Evolutionary conservation across 441 rosid genomes (phyloP).

Genomic region (Bruguiera hainesii): DNA sequence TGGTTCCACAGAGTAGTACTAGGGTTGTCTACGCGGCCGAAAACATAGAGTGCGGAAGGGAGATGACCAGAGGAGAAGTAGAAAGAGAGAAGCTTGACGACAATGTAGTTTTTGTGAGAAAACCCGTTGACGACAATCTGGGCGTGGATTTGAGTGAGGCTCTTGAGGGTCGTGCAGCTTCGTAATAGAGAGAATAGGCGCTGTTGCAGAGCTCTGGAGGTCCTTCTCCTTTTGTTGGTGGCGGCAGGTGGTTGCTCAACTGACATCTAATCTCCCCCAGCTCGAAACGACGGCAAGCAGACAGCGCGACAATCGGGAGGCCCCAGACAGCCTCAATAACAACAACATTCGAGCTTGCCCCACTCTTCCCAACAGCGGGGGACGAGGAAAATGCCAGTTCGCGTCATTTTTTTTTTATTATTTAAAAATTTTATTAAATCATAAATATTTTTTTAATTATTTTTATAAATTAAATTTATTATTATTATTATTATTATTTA

Average conservation of each 20-base stretch:
- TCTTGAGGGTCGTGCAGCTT: conserved; percentile 16
- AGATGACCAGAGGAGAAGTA: conserved; percentile 30
- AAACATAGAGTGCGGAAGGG: conserved; percentile 22
- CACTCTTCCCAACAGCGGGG: too few species aligned
- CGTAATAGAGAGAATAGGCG: conserved; percentile 35
- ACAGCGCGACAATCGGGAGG: too few species aligned
- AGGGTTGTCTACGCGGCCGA: conserved; percentile 26
- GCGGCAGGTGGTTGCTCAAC: conserved; percentile 12
- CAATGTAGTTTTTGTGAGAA: conserved; percentile 35
- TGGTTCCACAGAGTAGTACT: conserved; percentile 50
- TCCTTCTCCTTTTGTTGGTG: conserved; percentile 15
- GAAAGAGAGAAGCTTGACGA: conserved; percentile 38
- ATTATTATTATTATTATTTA: too few species aligned
- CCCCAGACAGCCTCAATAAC: too few species aligned
- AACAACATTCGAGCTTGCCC: too few species aligned
- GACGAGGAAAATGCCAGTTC: too few species aligned
- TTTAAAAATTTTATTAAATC: too few species aligned
- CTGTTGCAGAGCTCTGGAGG: conserved; percentile 36
- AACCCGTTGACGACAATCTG: conserved; percentile 41
- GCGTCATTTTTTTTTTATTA: too few species aligned
- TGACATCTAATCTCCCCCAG: conserved; percentile 12
- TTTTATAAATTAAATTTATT: too few species aligned
- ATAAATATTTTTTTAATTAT: too few species aligned
- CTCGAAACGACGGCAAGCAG: too few species aligned
- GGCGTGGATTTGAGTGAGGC: conserved; percentile 39